Base-by-base conservation (phyloP, 495 filamentous ascomycete genomes). In the Lophiotrema nucula region DNA sequence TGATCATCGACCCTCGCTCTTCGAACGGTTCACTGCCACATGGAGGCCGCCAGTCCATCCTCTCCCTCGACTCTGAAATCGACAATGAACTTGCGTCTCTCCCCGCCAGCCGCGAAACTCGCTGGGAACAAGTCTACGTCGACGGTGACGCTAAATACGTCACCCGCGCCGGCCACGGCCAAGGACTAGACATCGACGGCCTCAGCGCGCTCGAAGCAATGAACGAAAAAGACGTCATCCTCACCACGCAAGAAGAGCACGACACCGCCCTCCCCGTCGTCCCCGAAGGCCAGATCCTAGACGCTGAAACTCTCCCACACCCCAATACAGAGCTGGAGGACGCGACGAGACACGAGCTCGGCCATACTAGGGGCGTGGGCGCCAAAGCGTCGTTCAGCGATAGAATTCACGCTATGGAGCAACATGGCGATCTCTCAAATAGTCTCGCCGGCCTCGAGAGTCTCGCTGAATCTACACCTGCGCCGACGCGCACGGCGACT, bases 121-220 rank as follows among this genome's bases (percentile, higher is more conserved):
- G 60, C 21, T 67, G 64, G 64, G 64, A 67, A 31, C 59, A 63
- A 44, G 51, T 67, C 2, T 67, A 67, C 39, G 47, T 67, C 13
- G 64, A 67, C 31, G 59, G 64, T 13, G 54, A 67, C 21, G 58
- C 59, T 0, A 46, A 56, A 19, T 38, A 63, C 12, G 59, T 67
- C 1, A 49, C 61, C 24, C 19, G 56, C 11, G 52, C 39, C 18
- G 53, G 49, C 11, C 19, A 43, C 12, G n/a, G n/a, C n/a, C n/a
- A n/a, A n/a, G n/a, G n/a, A n/a, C n/a, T n/a, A n/a, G n/a, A n/a
- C n/a, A n/a, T n/a, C n/a, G n/a, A n/a, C n/a, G 64, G 42, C 0
- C 48, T 66, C 21, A 53, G 62, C 0, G 25, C 39, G 18, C 57
- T 53, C 18, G 63, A 60, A 22, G 60, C 58, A 21, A 45, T 38